Conservation (phyloP, 192 early-diverging fungal species). For the Gigaspora rosea region DNA sequence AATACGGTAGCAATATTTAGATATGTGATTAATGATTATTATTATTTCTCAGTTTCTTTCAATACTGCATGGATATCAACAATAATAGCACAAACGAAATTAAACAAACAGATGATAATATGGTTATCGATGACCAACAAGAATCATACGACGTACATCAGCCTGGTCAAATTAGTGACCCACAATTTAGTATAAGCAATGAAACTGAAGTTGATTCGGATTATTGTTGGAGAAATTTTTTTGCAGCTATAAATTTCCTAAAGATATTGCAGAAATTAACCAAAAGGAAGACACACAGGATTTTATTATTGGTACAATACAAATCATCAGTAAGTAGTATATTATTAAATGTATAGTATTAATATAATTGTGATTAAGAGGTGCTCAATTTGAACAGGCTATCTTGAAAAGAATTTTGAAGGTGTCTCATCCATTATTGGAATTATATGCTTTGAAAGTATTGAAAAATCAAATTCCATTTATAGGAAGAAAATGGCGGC, state of each 20-base stretch:
- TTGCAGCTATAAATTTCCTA: conserved; percentile 70
- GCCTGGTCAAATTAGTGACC: background rate
- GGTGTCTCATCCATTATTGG: conserved; percentile 64
- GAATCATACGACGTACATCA: background rate
- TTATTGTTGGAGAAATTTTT: conserved; percentile 62
- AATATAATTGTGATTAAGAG: background rate
- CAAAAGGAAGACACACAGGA: conserved; percentile 73
- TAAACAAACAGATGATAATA: background rate
- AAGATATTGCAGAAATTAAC: conserved; percentile 80
- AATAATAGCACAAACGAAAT: conserved; percentile 30
- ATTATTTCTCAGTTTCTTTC: conserved; percentile 30
- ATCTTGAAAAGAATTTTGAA: conserved; percentile 78
- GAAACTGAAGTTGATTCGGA: conserved; percentile 33
- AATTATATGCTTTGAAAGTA: conserved; percentile 76
- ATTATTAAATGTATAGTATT: background rate
- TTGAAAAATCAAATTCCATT: conserved; percentile 80
- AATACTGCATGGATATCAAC: conserved; percentile 27
- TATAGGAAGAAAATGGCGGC: conserved; percentile 79
- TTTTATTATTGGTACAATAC: conserved; percentile 80
- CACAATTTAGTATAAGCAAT: background rate
- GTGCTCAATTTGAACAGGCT: conserved; percentile 39
- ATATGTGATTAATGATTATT: background rate
- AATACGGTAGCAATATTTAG: too few relatives aligned
- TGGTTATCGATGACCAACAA: conserved; percentile 26
- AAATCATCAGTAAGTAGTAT: conserved; percentile 60